Conservation (phyloP, 2,329 filamentous ascomycete genomes). For the Exophiala viscosa region DNA sequence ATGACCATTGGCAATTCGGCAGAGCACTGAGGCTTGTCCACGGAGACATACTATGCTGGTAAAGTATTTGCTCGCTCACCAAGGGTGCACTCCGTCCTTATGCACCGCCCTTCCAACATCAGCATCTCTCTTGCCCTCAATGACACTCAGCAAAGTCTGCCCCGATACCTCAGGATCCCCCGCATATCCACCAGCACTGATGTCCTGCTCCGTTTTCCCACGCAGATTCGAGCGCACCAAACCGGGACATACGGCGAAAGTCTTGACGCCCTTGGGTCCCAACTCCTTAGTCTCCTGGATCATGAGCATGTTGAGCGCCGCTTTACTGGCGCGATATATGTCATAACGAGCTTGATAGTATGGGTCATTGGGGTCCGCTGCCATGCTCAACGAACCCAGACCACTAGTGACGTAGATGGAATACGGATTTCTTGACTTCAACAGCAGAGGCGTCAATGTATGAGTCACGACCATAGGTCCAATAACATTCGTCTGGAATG, state of each 20-base stretch:
- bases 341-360: slow-evolving; percentile 24
- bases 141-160: slow-evolving; percentile 26
- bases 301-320: slow-evolving; percentile 42
- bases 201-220: slow-evolving; percentile 35
- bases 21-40: too few species aligned
- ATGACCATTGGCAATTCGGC: background rate
- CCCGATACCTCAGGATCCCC: slow-evolving; percentile 26
- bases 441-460: slow-evolving; percentile 31
- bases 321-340: slow-evolving; percentile 42
- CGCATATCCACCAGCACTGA: slow-evolving; percentile 24
- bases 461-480: slow-evolving; percentile 17
- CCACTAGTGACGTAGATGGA: slow-evolving; percentile 40
- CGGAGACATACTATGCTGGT: background rate
- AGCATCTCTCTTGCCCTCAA: slow-evolving; percentile 29
- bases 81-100: slow-evolving; percentile 29
- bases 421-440: slow-evolving; percentile 26
- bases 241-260: slow-evolving; percentile 46
- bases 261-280: slow-evolving; percentile 46
- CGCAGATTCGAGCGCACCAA: slow-evolving; percentile 45
- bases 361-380: slow-evolving; percentile 31
- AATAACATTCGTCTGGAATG: slow-evolving; percentile 18
- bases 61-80: slow-evolving; percentile 19
- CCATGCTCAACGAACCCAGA: slow-evolving; percentile 23
- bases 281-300: slow-evolving; percentile 32
- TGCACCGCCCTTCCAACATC: slow-evolving; percentile 32